Conservation (phyloP, 306 rosid genomes). For the Lithocarpus polystachyus region DNA sequence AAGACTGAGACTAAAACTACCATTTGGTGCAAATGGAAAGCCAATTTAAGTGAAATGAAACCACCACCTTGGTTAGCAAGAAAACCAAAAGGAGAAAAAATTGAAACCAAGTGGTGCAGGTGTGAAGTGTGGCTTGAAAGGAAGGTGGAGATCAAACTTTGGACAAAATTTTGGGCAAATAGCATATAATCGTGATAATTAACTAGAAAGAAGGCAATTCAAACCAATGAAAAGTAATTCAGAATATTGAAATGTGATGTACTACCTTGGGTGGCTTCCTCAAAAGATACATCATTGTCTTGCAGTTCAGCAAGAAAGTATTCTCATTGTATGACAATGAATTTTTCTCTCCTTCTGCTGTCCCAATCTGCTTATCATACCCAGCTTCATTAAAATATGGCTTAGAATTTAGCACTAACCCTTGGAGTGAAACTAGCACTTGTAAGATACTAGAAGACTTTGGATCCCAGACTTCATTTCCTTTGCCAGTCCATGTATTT, state of each 20-base stretch:
- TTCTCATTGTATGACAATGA: slow-evolving; percentile 95
- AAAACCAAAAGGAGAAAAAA: background rate
- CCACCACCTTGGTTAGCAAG: background rate
- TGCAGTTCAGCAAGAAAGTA: slow-evolving; percentile 85
- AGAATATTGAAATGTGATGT: background rate
- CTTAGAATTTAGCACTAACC: slow-evolving; percentile 88
- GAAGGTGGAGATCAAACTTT: background rate
- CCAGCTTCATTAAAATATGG: slow-evolving; percentile 99
- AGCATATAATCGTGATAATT: background rate
- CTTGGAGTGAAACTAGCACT: slow-evolving; percentile 97
- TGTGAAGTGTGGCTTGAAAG: background rate
- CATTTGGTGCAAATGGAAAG: background rate
- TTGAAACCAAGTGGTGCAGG: background rate
- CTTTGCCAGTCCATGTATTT: slow-evolving; percentile 98
- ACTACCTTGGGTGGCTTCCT: slow-evolving; percentile 94
- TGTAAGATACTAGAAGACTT: slow-evolving; percentile 98
- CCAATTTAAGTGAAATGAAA: background rate
- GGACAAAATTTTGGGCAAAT: background rate
- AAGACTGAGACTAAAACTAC: background rate
- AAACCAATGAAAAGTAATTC: background rate
- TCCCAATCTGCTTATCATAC: slow-evolving; percentile 93
- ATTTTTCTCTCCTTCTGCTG: slow-evolving; percentile 98
- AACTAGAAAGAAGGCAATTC: background rate
- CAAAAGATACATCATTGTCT: slow-evolving; percentile 91
- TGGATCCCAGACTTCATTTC: slow-evolving; percentile 99